Base-by-base conservation (phyloP, 805 yeast genomes). In the Isabelozyma pseudorhagii region DNA sequence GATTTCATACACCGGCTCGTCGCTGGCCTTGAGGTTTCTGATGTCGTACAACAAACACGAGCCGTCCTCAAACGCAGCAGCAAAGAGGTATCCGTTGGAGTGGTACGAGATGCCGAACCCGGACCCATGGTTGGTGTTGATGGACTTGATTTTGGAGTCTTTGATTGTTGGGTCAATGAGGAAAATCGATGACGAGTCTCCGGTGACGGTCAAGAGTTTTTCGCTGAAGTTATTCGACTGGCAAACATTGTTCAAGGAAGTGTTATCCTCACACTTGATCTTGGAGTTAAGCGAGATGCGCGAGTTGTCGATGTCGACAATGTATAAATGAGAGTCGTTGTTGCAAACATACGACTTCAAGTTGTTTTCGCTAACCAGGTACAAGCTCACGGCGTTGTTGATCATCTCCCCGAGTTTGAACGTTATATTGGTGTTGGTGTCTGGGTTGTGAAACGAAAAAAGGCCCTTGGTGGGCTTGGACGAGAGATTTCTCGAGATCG, bases 41-140 rank as follows among this genome's bases (percentile, higher is more conserved):
- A 87, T 63, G 65, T 92, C 98, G 63, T 84, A 92, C 8, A 92
- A 68, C 53, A 84, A 73, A 51, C 93, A 84, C 17, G 81, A 71
- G 6, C 98, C 98, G 61, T 88, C 91, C 67, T 92, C 97, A 64
- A 90, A 90, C 21, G 91, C 84, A 0, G 88, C 83, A 1, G 94
- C 84, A 62, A 92, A 87, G 53, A 83, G 77, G 46, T 75, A 57
- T 17, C 93, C 96, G 42, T 89, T 84, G n/a, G 85, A 79, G 51
- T 85, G 84, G 69, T 85, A 91, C 28, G 87, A 80, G 0, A 89
- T 83, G 5, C 96, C 91, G 61, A 91, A 89, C 2, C 97, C 97
- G 43, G 86, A 80, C 56, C 88, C 96, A 50, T 86, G 83, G 2
- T 72, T 65, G 0, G 93, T 84, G 49, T 72, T 75, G 46, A 82